Evolutionary conservation across 441 rosid species (phyloP), one percentile per base, ranked within the genome.

Genomic region (Bruguiera hainesii): DNA sequence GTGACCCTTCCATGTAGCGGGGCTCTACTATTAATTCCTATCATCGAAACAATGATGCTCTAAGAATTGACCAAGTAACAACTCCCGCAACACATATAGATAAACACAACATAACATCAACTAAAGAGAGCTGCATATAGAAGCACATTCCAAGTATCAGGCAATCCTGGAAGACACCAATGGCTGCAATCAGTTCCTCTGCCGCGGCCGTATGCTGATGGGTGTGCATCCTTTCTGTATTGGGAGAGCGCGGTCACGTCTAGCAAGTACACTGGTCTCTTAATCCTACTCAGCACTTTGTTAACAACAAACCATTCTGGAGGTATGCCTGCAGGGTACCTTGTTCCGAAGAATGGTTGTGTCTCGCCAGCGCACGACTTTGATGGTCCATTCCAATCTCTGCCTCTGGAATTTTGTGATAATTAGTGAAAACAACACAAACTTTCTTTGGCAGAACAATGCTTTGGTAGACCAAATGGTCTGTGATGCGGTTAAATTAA

Each of bases 321-420:
- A 13, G 99, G 98, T 56, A 70, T 68, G 10, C 96, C 94, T 37
- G 89, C 92, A 1, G 97, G 96, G 66, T 87, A 94, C 4, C 56
- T 87, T 29, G 84, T 57, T 4, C 88, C 97, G 1, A 48, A 35
- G 52, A 78, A 63, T 7, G 99, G 99, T 60, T 82, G 82, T 70
- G 69, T 82, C 74, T 91, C 90, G 20, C 88, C 80, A 18, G 66
- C 19, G 49, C 99, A 94, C 50, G 79, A 84, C 82, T 63, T 83
- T 1, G 56, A 65, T 0, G 96, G 94, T 53, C 83, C 88, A 3
- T 71, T 74, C 99, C 99, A 89, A 20, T 63, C 63, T 30, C 67
- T 71, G 53, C 99, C 99, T 21, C 98, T 94, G 11, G 20, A 61
- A 46, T 49, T 15, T 0, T 18, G 15, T 56, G 30, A 53, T 35